Conservation (phyloP, 2,329 filamentous ascomycete genomes). For the Pseudogymnoascus sp. region DNA sequence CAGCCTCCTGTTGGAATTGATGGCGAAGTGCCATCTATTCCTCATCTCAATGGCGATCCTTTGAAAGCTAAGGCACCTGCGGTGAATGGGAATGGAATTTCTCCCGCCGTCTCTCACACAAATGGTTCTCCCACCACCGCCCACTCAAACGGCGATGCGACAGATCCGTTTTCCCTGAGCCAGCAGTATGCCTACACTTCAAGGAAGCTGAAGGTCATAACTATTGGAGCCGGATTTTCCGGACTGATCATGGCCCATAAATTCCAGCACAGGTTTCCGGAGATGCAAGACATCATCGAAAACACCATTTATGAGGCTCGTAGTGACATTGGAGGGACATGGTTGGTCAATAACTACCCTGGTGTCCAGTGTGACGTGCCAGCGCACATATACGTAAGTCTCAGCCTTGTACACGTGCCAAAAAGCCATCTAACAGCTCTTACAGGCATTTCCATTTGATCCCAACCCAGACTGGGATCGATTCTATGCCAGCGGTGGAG, state of each 20-base stretch:
- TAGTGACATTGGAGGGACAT: constrained; percentile 26
- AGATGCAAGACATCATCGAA: constrained; percentile 28
- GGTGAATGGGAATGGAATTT: neutral
- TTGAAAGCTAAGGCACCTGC: neutral
- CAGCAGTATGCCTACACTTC: constrained; percentile 30
- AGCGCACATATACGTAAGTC: constrained; percentile 19
- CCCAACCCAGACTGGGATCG: constrained; percentile 34
- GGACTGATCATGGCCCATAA: constrained; percentile 38
- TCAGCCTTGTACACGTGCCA: constrained; percentile 19
- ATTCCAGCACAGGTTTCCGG: constrained; percentile 11
- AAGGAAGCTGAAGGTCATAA: constrained; percentile 38
- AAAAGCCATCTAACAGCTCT: constrained; percentile 39
- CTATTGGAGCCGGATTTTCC: constrained; percentile 40
- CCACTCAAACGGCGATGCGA: neutral
- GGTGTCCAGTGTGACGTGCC: constrained; percentile 24
- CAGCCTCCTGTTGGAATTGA: neutral
- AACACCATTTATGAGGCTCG: constrained; percentile 26
- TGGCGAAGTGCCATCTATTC: neutral
- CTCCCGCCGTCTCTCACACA: neutral
- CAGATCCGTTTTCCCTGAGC: constrained; percentile 27
- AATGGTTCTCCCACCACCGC: too few species aligned
- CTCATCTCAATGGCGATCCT: neutral
- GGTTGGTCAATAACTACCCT: constrained; percentile 24
- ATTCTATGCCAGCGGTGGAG: constrained; percentile 26
- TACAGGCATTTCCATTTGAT: constrained; percentile 33